phyloP scores from a whole-genome alignment of 2,329 filamentous ascomycete species.

The Aquanectria penicillioides region DNA sequence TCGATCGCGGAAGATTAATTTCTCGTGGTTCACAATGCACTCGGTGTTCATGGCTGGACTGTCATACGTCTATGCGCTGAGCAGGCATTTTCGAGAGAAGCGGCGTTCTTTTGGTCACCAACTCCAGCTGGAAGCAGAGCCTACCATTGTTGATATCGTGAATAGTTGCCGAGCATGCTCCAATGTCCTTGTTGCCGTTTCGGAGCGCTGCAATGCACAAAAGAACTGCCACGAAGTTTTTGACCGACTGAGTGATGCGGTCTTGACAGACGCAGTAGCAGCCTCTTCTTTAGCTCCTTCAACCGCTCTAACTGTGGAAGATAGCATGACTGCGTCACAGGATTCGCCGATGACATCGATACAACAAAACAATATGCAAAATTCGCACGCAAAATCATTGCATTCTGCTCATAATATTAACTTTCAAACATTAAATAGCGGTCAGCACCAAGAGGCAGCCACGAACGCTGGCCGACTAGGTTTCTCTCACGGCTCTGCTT shows the following conservation, averaged over 20 bases:
- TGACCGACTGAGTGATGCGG: slow-evolving; percentile 53
- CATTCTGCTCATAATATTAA: too few relatives aligned
- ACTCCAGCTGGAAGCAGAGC: slow-evolving; percentile 42
- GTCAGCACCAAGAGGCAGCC: background rate
- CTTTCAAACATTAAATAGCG: background rate
- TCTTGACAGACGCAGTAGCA: slow-evolving; percentile 46
- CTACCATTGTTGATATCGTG: slow-evolving; percentile 53
- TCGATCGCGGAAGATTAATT: slow-evolving; percentile 57
- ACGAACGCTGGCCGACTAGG: background rate
- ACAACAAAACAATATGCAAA: too few relatives aligned
- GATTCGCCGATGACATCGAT: background rate
- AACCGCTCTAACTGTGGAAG: background rate
- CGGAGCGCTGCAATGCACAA: slow-evolving; percentile 53
- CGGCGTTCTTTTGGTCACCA: slow-evolving; percentile 22
- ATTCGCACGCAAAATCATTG: too few relatives aligned
- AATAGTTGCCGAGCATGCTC: slow-evolving; percentile 55
- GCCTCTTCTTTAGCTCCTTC: background rate
- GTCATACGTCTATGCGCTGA: slow-evolving; percentile 54
- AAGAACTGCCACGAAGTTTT: slow-evolving; percentile 55
- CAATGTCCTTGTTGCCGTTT: slow-evolving; percentile 55
- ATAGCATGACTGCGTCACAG: background rate
- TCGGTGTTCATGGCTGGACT: slow-evolving; percentile 58
- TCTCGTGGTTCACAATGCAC: slow-evolving; percentile 60
- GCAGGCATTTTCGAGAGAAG: slow-evolving; percentile 49
- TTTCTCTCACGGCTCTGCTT: background rate